Base-by-base conservation (phyloP, 2,329 filamentous ascomycete species). In the Teratosphaeriaceae sp. region DNA sequence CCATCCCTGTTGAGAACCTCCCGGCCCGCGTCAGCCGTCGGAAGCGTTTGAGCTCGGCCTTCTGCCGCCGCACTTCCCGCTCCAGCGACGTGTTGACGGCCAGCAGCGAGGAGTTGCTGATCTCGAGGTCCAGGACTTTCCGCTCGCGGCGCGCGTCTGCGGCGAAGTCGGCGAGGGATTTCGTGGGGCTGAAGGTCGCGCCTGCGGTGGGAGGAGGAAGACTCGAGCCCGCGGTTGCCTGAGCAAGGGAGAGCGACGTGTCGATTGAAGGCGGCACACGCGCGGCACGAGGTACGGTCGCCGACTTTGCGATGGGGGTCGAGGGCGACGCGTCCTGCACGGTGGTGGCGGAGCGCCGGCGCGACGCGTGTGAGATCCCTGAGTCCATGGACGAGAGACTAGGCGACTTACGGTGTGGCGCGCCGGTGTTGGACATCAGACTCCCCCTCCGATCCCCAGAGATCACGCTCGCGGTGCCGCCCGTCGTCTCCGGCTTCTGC, bases 41-140 rank as follows among this genome's bases (percentile, higher is more conserved):
- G 62, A 83, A 97, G 33, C 90, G 77, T 44, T 92, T 82, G 23
- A 98, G 64, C 60, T 98, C 92, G 1, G 85, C 79, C 27, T 85
- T 90, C 58, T 97, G 90, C 61, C 94, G 94, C 20, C 88, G 80
- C 56, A 98, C 75, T 61, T 97, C 88, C 19, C 88, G 79, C 66
- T 98, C 92, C 0, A 98, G 70, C 0, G 88, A 92, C 41, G 89
- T 78, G 61, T 98, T 98, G 67, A 98, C 97, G 31, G 92, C 92
- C 44, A 95, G 78, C 2, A 98, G 75, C 1, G 89, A 96, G 1
- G 88, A 92, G 59, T 98, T 98, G 43, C 85, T 95, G 50, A 98
- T 98, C 62, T 98, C 88, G 5, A 98, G 72, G 62, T 98, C 92
- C 53, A 97, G 78, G 1, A 98, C 89, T 68, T 97, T 98, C 48